Conservation (phyloP, 2,329 filamentous ascomycete genomes). For the Fusarium sarcochroum region DNA sequence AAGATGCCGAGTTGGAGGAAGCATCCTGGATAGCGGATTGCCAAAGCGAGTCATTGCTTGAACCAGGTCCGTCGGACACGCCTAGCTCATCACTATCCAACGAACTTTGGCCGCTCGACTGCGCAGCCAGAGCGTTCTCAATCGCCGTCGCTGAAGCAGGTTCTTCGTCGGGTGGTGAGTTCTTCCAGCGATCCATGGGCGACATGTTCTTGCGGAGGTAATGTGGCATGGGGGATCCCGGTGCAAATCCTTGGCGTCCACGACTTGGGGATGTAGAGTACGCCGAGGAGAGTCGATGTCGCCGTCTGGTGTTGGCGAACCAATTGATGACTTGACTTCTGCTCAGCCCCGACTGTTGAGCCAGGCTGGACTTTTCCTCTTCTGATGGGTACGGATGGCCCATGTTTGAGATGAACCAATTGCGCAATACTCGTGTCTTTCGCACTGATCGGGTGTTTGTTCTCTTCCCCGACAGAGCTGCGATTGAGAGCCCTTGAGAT, state of each 20-base stretch:
- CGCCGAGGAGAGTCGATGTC: constrained; percentile 56
- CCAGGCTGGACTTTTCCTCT: constrained; percentile 59
- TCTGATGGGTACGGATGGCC: constrained; percentile 64
- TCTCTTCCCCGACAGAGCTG: constrained; percentile 48
- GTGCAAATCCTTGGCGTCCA: constrained; percentile 49
- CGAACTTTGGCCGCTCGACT: constrained; percentile 34
- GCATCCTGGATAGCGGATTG: constrained; percentile 38
- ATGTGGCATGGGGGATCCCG: constrained; percentile 61
- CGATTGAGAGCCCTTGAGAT: constrained; percentile 11
- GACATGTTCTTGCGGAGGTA: constrained; percentile 55
- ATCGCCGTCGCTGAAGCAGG: constrained; percentile 57
- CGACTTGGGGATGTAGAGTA: constrained; percentile 47
- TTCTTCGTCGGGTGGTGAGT: constrained; percentile 62
- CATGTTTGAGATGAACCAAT: constrained; percentile 62
- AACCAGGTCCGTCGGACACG: constrained; percentile 50
- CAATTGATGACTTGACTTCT: constrained; percentile 62
- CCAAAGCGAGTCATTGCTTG: constrained; percentile 51
- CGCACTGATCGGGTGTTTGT: constrained; percentile 59
- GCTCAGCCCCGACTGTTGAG: constrained; percentile 61
- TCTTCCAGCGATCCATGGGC: constrained; percentile 60
- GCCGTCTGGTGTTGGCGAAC: constrained; percentile 66
- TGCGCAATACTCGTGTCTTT: constrained; percentile 60
- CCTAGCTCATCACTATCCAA: constrained; percentile 34
- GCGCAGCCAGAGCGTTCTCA: constrained; percentile 50
- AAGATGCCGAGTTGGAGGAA: constrained; percentile 50